These are phyloP conservation scores for Penicillium sp. DNA, from an alignment of 2,329 filamentous ascomycete species.

Conservation along the genomic window DNA sequence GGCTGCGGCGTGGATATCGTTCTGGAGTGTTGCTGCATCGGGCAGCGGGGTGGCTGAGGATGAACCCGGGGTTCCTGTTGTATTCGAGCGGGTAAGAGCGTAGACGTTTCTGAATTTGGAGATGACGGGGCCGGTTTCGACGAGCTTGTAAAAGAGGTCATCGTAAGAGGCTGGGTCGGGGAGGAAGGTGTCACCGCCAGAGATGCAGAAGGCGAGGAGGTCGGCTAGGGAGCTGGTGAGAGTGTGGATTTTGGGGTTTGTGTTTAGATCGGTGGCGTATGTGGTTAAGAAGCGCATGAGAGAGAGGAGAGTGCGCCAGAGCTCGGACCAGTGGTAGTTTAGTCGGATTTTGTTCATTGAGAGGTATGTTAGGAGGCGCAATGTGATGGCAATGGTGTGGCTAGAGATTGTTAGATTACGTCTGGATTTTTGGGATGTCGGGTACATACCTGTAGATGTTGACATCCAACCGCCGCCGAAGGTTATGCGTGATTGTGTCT, in stretches of 20 bases:
- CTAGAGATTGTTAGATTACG: conserved; percentile 28
- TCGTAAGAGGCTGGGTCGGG: conserved; percentile 87
- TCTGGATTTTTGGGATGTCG: neutral
- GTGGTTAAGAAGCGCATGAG: conserved; percentile 88
- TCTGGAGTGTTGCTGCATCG: conserved; percentile 4
- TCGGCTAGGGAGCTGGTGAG: conserved; percentile 79
- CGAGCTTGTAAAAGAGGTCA: conserved; percentile 97
- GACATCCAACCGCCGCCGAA: conserved; percentile 80
- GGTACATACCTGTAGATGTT: conserved; percentile 69
- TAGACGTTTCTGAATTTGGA: conserved; percentile 81
- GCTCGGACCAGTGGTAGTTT: conserved; percentile 89
- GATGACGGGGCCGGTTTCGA: conserved; percentile 84
- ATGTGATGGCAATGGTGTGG: conserved; percentile 75
- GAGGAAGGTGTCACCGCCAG: conserved; percentile 85
- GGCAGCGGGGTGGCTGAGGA: conserved; percentile 7
- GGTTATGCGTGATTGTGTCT: conserved; percentile 91
- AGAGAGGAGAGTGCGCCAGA: conserved; percentile 86
- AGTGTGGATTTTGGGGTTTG: conserved; percentile 66
- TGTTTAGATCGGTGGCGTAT: conserved; percentile 76
- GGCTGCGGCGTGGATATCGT: conserved; percentile 56
- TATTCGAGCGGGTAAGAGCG: conserved; percentile 34
- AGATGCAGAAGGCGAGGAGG: conserved; percentile 79
- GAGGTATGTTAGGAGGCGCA: conserved; percentile 81
- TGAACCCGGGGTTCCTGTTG: neutral
- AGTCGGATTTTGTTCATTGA: conserved; percentile 80